These are phyloP conservation scores for Noccaea bulbosa DNA, from an alignment of 345 rosid species.

Conservation along the genomic window DNA sequence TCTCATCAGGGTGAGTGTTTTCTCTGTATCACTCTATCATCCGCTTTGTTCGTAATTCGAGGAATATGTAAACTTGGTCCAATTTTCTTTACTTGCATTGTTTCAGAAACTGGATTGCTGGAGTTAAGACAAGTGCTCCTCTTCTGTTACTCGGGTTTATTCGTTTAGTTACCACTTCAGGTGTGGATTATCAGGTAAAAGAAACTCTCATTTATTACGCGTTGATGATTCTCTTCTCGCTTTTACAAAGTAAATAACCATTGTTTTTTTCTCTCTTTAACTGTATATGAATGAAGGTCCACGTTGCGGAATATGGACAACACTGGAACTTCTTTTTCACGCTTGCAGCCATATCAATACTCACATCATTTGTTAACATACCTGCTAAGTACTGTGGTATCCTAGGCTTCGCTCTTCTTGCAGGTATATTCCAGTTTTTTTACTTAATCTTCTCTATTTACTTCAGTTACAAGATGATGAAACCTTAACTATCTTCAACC, in stretches of 20 bases:
- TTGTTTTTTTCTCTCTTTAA: background rate
- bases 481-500: conserved; percentile 26
- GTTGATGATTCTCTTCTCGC: background rate
- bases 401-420: conserved; percentile 63
- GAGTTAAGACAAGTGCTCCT: conserved; percentile 63
- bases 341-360: conserved; percentile 76
- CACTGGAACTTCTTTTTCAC: conserved; percentile 99
- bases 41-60: conserved; percentile 4
- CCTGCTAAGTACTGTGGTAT: conserved; percentile 73
- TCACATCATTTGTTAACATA: conserved; percentile 63
- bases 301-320: conserved; percentile 81
- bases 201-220: background rate
- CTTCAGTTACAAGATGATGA: background rate
- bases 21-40: conserved; percentile 1
- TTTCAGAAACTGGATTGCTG: conserved; percentile 63
- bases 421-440: conserved; percentile 49
- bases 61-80: conserved; percentile 7
- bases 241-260: conserved; percentile 19
- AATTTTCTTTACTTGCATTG: background rate
- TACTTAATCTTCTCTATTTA: background rate
- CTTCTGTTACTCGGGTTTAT: conserved; percentile 72
- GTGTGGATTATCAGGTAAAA: conserved; percentile 87
- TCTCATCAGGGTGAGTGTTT: conserved; percentile 59
- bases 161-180: conserved; percentile 69
- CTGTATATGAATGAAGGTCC: conserved; percentile 56